Base-by-base conservation (phyloP, 140 eudicot species). In the Erigeron philadelphicus region DNA sequence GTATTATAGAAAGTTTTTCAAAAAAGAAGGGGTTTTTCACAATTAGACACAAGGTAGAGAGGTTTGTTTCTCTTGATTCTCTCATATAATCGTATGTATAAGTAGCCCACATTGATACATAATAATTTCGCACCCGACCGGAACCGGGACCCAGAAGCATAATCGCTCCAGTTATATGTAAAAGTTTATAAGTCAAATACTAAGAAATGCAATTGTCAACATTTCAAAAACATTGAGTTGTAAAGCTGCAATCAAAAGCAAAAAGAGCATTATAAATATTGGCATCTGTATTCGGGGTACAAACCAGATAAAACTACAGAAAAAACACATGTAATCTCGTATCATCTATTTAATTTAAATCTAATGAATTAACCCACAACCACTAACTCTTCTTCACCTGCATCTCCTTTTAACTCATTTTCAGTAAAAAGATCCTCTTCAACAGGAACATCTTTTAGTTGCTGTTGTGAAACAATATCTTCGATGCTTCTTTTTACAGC, bases 401-500 rank as follows among this genome's bases (percentile, higher is more conserved):
- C 52, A 46, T 86, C 90, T 8, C 96, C 98, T 47, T 64, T 84
- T 65, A 91, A 76, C 80, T 91, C 98, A 13, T 73, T 78, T 46
- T 82, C 87, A 15, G 79, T 82, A 68, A 85, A 90, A 1, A 90
- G 90, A 79, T 90, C 86, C 70, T 72, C 79, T 75, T 88, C 96
- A 67, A 91, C 84, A 18, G 96, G 96, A 42, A 88, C 90, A 47
- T 86, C 95, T 56, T 88, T 86, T 7, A 82, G 73, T 80, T 86
- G 92, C 62, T 92, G 98, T 44, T 93, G 84, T 8, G 81, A 81
- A 54, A 91, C 71, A 52, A 92, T 92, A 52, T 80, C 82, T 19
- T 90, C 80, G 50, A 88, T 89, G 35, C 85, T 86, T 76, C 80
- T 89, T 73, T 74, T 79, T 62, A 95, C 96, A 47, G 96, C 92